phyloP scores from a whole-genome alignment of 2,329 filamentous ascomycete genomes.

The Waltergamsia citrina region DNA sequence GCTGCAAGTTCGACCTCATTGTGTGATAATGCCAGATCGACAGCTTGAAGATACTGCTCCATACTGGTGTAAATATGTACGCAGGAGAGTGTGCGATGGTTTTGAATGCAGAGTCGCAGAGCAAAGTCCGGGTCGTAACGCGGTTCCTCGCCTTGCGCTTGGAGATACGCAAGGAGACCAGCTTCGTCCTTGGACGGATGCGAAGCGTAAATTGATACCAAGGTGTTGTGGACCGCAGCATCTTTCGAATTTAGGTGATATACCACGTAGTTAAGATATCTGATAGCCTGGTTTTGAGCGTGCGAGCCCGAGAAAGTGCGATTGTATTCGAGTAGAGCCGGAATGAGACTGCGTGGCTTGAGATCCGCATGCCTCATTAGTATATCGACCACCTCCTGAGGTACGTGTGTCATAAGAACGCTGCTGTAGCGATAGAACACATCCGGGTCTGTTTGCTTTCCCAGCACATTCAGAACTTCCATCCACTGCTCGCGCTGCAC shows the following conservation, averaged over 20 bases:
- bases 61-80: conserved; percentile 97
- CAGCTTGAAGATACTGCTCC: conserved; percentile 87
- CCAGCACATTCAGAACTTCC: conserved; percentile 78
- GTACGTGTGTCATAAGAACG: conserved; percentile 86
- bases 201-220: conserved; percentile 92
- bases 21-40: conserved; percentile 85
- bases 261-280: conserved; percentile 89
- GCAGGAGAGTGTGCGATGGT: conserved; percentile 85
- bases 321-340: conserved; percentile 90
- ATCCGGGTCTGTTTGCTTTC: conserved; percentile 84
- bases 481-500: conserved; percentile 88
- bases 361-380: conserved; percentile 85
- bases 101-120: conserved; percentile 86
- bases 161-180: conserved; percentile 77
- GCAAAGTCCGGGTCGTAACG: conserved; percentile 94
- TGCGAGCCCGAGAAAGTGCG: conserved; percentile 61
- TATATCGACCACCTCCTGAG: conserved; percentile 84
- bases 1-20: conserved; percentile 84
- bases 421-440: conserved; percentile 96
- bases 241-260: conserved; percentile 73
- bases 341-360: conserved; percentile 80
- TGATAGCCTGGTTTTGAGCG: conserved; percentile 77
- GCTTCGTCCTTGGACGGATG: conserved; percentile 76
- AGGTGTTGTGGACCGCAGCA: conserved; percentile 89
- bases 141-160: conserved; percentile 79